These are phyloP conservation scores for Erodium moschatum DNA, from an alignment of 441 rosid species.

Conservation along the genomic window DNA sequence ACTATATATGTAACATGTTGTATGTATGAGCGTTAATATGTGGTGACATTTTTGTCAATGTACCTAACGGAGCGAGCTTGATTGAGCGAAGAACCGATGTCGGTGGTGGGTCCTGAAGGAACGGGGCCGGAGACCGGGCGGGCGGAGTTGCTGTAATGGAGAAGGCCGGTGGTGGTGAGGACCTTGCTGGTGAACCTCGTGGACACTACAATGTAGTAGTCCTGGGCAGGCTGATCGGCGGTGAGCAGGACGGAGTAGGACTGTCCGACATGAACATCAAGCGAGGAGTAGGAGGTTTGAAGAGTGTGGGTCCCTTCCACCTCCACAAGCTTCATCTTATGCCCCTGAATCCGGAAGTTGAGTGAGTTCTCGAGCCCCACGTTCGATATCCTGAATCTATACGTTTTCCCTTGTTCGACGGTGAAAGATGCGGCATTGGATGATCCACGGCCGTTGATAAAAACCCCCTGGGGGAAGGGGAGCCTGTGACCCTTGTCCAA, in stretches of 20 bases:
- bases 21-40: no score
- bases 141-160: slow-evolving; percentile 71
- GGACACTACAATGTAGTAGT: slow-evolving; percentile 79
- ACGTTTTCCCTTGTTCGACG: slow-evolving; percentile 44
- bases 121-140: slow-evolving; percentile 53
- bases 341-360: slow-evolving; percentile 81
- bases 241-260: slow-evolving; percentile 76
- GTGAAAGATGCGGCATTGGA: slow-evolving; percentile 6
- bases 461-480: background rate
- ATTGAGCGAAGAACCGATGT: slow-evolving; percentile 72
- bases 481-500: slow-evolving; percentile 6
- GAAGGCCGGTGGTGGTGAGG: slow-evolving; percentile 54
- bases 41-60: no score
- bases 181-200: slow-evolving; percentile 52
- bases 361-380: slow-evolving; percentile 69
- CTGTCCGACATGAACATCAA: slow-evolving; percentile 87
- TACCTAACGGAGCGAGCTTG: slow-evolving; percentile 91
- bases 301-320: slow-evolving; percentile 93
- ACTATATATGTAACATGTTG: background rate
- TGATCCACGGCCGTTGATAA: background rate
- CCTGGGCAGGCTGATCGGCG: slow-evolving; percentile 72
- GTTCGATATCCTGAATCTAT: slow-evolving; percentile 78
- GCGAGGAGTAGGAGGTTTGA: slow-evolving; percentile 60
- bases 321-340: slow-evolving; percentile 73
- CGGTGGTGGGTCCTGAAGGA: slow-evolving; percentile 75